phyloP scores from a whole-genome alignment of 192 early-diverging fungal genomes.

The Mortierella alpina region DNA sequence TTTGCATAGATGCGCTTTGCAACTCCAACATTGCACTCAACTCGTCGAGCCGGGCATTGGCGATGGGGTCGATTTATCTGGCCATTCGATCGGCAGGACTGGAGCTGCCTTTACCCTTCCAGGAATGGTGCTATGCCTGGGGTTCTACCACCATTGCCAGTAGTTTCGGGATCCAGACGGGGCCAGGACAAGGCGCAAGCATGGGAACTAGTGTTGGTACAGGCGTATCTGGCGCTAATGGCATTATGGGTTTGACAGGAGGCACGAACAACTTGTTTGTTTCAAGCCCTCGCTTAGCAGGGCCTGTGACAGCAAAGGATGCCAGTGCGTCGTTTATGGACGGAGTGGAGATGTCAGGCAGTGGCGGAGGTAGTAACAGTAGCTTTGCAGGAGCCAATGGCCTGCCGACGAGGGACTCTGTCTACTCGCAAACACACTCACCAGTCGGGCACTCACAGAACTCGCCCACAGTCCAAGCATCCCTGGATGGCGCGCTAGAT shows the following conservation, averaged over 20 bases:
- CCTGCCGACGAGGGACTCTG: background rate
- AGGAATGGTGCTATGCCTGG: slow-evolving; percentile 55
- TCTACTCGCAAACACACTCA: slow-evolving; percentile 36
- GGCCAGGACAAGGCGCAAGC: background rate
- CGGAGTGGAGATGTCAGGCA: slow-evolving; percentile 14
- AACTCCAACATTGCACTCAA: slow-evolving; percentile 40
- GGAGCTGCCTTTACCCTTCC: slow-evolving; percentile 43
- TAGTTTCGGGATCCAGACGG: slow-evolving; percentile 35
- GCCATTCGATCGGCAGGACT: slow-evolving; percentile 42
- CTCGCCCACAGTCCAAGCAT: slow-evolving; percentile 7
- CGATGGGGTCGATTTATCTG: slow-evolving; percentile 48
- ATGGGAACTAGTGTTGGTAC: slow-evolving; percentile 3
- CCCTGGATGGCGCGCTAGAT: slow-evolving; percentile 10
- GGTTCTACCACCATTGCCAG: slow-evolving; percentile 35
- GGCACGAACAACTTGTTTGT: slow-evolving; percentile 43
- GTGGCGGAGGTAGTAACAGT: background rate
- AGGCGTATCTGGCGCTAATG: slow-evolving; percentile 32
- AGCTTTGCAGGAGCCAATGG: background rate
- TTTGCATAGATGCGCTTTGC: slow-evolving; percentile 48
- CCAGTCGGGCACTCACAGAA: slow-evolving; percentile 11
- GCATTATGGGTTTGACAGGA: slow-evolving; percentile 29
- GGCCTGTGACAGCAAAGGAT: slow-evolving; percentile 4
- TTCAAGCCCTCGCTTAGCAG: slow-evolving; percentile 34
- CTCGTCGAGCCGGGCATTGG: slow-evolving; percentile 46
- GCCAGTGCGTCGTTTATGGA: slow-evolving; percentile 21